Percentiles rank a stretch among this genome's conserved stretches.
phyloP scores from a whole-genome alignment of 176 grass and related monocot species.

The Oryza officinalis region DNA sequence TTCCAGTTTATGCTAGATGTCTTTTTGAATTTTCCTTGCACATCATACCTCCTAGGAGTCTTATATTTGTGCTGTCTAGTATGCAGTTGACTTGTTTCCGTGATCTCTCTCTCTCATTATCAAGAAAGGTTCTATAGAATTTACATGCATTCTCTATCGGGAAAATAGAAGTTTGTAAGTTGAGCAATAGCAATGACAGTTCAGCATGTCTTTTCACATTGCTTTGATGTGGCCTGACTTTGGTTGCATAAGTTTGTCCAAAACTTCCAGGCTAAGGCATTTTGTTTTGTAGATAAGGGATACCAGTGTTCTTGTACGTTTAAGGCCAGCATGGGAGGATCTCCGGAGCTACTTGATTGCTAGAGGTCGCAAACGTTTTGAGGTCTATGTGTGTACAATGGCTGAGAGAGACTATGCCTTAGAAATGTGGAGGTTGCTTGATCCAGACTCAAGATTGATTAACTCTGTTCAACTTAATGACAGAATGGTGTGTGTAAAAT shows the following conservation, averaged over 20 bases:
- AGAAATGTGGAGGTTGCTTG: constrained; percentile 99
- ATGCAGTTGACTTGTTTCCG: neutral
- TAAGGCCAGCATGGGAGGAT: constrained; percentile 97
- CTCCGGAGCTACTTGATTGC: constrained; percentile 93
- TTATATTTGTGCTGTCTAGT: constrained; percentile 5
- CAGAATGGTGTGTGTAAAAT: constrained; percentile 95
- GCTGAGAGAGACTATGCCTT: constrained; percentile 99
- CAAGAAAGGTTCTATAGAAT: neutral
- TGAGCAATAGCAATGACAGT: neutral
- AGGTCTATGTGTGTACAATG: constrained; percentile 99
- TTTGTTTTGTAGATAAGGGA: constrained; percentile 78
- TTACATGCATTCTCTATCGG: constrained; percentile 4
- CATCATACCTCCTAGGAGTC: constrained; percentile 3
- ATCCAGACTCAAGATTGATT: constrained; percentile 92
- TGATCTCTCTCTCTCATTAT: neutral
- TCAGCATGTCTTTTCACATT: neutral
- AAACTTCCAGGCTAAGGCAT: constrained; percentile 6
- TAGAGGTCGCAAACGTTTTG: constrained; percentile 94
- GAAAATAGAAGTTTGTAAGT: neutral
- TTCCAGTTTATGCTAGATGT: neutral
- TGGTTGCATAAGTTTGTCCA: constrained; percentile 7
- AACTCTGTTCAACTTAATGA: constrained; percentile 78
- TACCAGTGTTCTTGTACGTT: constrained; percentile 93
- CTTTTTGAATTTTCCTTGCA: constrained; percentile 23
- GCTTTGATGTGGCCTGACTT: neutral